phyloP scores from a whole-genome alignment of 1,139 yeast species.

The Candida tunisiensis region DNA sequence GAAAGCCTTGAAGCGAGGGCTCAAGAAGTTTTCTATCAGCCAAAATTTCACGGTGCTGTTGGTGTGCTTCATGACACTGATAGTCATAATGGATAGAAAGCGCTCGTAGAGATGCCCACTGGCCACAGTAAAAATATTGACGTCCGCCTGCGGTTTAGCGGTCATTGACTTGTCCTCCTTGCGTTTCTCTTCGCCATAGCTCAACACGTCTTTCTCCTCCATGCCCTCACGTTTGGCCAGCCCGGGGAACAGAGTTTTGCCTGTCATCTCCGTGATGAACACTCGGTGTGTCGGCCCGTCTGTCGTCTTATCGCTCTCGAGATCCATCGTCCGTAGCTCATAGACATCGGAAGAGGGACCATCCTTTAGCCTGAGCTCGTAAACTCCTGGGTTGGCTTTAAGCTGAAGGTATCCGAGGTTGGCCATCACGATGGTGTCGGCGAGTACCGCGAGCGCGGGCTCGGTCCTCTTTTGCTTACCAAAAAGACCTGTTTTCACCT shows the following conservation, averaged over 20 bases:
- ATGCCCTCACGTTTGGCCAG: conserved; percentile 27
- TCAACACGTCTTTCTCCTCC: conserved; percentile 22
- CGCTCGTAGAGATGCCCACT: conserved; percentile 68
- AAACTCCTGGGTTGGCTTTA: conserved; percentile 50
- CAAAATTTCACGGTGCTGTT: conserved; percentile 60
- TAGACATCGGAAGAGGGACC: conserved; percentile 27
- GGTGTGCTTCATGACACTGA: conserved; percentile 52
- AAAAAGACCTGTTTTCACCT: no score
- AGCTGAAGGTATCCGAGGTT: conserved; percentile 65
- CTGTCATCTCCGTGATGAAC: conserved; percentile 2
- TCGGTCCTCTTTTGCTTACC: no score
- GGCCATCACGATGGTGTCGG: conserved; percentile 56
- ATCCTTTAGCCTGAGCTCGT: conserved; percentile 31
- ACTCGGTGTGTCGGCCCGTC: conserved; percentile 3
- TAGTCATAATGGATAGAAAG: conserved; percentile 58
- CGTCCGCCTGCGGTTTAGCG: conserved; percentile 29
- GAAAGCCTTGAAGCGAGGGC: conserved; percentile 45
- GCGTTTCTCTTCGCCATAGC: conserved; percentile 2
- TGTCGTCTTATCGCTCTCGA: conserved; percentile 7
- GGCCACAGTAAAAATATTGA: conserved; percentile 74
- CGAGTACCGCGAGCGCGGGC: conserved; percentile 7
- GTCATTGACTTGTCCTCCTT: no score
- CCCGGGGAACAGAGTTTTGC: conserved; percentile 22
- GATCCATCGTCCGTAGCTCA: conserved; percentile 21
- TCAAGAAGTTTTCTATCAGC: conserved; percentile 67